Conservation (phyloP, 441 rosid genomes). For the Arabidopsis hybrid region DNA sequence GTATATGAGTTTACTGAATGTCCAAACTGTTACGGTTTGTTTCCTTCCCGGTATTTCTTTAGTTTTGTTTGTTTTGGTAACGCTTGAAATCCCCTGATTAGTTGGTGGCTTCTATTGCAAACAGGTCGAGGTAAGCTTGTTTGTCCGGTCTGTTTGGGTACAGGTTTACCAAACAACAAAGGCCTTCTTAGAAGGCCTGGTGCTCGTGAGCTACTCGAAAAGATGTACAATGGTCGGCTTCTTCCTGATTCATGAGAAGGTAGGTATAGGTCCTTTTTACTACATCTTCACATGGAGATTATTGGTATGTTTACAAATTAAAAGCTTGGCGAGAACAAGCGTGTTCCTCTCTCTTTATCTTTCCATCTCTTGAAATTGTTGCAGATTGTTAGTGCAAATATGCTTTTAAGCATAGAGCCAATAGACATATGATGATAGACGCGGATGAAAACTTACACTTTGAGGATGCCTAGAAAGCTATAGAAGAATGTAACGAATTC, state of each 20-base stretch:
- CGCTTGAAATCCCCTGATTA: background rate
- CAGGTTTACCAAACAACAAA: conserved; percentile 91
- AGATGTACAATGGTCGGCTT: conserved; percentile 92
- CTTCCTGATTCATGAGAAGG: conserved; percentile 74
- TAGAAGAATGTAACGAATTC: conserved; percentile 3
- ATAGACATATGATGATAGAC: conserved; percentile 15
- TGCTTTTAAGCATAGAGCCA: conserved; percentile 11
- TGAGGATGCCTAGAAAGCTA: conserved; percentile 4
- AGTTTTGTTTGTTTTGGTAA: conserved; percentile 1
- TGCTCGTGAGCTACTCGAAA: conserved; percentile 81
- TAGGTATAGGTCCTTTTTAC: background rate
- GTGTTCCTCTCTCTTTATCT: conserved; percentile 10
- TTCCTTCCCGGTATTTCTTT: background rate
- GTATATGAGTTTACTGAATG: conserved; percentile 83
- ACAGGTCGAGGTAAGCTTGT: conserved; percentile 96
- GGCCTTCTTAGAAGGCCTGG: conserved; percentile 96
- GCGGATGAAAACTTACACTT: conserved; percentile 5
- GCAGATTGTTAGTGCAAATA: conserved; percentile 21
- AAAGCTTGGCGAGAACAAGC: background rate
- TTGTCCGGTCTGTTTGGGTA: conserved; percentile 90
- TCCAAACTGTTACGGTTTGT: conserved; percentile 80
- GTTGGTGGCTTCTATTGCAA: conserved; percentile 18
- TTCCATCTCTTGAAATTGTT: conserved; percentile 4
- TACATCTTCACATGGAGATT: background rate
- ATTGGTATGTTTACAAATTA: background rate